phyloP scores from a whole-genome alignment of 2,329 filamentous ascomycete genomes.

The Penicillium sp. region DNA sequence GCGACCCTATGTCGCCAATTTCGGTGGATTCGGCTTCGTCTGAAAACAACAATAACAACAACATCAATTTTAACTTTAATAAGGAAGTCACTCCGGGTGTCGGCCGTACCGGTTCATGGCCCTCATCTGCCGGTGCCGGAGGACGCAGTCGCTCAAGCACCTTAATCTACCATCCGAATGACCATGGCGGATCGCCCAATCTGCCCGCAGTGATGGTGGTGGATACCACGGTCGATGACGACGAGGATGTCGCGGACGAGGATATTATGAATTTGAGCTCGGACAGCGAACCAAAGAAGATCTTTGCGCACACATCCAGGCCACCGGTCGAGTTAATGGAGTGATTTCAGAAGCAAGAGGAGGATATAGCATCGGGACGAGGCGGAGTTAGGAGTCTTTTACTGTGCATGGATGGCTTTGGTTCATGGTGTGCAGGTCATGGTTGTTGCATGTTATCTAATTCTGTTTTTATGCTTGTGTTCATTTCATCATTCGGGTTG shows the following conservation, averaged over 20 bases:
- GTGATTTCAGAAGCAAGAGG: slow-evolving; percentile 14
- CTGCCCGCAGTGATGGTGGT: slow-evolving; percentile 62
- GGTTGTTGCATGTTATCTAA: neutral
- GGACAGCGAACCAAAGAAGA: slow-evolving; percentile 34
- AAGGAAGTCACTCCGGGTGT: slow-evolving; percentile 14
- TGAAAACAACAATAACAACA: neutral
- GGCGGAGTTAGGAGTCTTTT: neutral
- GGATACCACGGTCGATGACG: slow-evolving; percentile 49
- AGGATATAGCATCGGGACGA: neutral
- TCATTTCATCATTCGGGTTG: neutral
- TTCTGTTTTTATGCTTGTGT: neutral
- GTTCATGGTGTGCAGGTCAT: no score
- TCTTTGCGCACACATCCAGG: slow-evolving; percentile 50
- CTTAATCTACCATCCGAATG: slow-evolving; percentile 60
- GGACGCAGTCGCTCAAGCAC: slow-evolving; percentile 52
- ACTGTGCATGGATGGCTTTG: no score
- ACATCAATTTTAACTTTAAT: neutral
- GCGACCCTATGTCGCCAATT: slow-evolving; percentile 32
- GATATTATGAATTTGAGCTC: slow-evolving; percentile 31
- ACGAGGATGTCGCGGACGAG: slow-evolving; percentile 42
- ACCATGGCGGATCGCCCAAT: slow-evolving; percentile 57
- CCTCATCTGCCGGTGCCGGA: slow-evolving; percentile 24
- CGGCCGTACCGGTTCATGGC: slow-evolving; percentile 16
- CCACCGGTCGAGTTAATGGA: slow-evolving; percentile 57
- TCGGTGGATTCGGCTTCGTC: slow-evolving; percentile 21